Base-by-base conservation (phyloP, 2,329 filamentous ascomycete species). In the Fusarium mexicanum region DNA sequence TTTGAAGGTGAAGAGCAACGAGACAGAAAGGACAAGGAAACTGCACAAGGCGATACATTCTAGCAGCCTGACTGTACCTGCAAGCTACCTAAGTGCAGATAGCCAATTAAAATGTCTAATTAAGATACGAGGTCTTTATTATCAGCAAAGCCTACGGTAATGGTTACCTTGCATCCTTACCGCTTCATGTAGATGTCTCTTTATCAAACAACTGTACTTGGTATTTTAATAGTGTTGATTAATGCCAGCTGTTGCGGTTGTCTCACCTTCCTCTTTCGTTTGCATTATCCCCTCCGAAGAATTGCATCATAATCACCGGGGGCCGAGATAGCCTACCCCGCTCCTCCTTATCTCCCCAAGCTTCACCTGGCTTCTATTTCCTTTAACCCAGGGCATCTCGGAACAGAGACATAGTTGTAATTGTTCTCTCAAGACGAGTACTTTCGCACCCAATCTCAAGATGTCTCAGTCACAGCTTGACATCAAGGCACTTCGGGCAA, bases 401-500 rank as follows among this genome's bases (percentile, higher is more conserved):
- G 14, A 14, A 13, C 8, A 24, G 17, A 31, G 22, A 14, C 6
- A 0, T 7, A 5, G 24, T 13, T 10, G 5, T 0, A 35, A 20
- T 5, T 26, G 29, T 5, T 4, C 6, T 8, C 22, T 5, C 0
- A 4, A 38, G 0, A 2, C 5, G 1, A 60, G 10, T 17, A 12
- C 4, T 14, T 2, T 14, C 5, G 3, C 4, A 2, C 8, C 4
- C 4, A 2, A 40, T 8, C 18, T 3, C 0, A 20, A 18, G 1
- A 71, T 71, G 69, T 37, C 87, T 2, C 9, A 58, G 16, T 20
- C 53, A 4, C 31, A 26, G 7, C 38, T 59, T 17, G 63, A 64
- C 8, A 20, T 75, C n/a, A 17, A 33, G 3, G 43, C 55, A 2
- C 8, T 71, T 2, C 64, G 91, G 68, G 84, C 86, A 69, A 85